Evolutionary conservation across 768 basidiomycete species (phyloP), one percentile per base, ranked within the genome.

Genomic region (Calocybe cyanea): DNA sequence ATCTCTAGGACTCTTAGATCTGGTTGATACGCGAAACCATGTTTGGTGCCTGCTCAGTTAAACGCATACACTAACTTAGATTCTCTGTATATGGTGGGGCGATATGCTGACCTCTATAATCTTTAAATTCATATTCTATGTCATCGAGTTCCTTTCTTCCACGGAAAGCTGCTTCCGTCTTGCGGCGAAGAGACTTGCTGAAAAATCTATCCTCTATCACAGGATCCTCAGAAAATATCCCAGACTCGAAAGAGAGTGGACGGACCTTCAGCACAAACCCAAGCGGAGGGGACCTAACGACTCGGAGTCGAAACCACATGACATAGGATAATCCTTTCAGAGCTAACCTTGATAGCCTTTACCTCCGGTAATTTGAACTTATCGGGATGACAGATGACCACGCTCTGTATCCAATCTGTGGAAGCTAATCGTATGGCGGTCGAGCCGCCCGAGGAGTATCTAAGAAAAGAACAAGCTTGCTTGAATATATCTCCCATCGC

Each of bases 11-110:
- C 46, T 3, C 55, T 57, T 11, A 71, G 41, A 34, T 73, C 68
- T 2, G 75, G 76, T 9, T 70, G 64, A 9, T 64, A 61, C 18
- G 68, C 72, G 46, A 75, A 77, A 7, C 76, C 74, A 48, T 77
- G 76, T 3, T 66, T 55, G 6, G 72, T 74, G 7, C 70, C 72
- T 75, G 50, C 9, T 2, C 20, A 46, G 6, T 39, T 17, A 20
- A 38, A 33, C 30, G 37, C 9, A 35, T 28, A 28, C 11, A 11
- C 11, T 28, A 11, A n/a, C n/a, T n/a, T n/a, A 6, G 11, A 28
- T 28, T 28, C 25, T 11, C 11, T 28, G 25, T 11, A 5, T 28
- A 5, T 11, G 25, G 19, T 30, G 9, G 33, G 18, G 7, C 6
- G 18, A 20, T 37, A 15, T 7, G 45, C 57, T 19, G 15, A 73